These are phyloP conservation scores for Amylostereum chailletii DNA, from an alignment of 1,284 basidiomycete genomes.

Conservation along the genomic window DNA sequence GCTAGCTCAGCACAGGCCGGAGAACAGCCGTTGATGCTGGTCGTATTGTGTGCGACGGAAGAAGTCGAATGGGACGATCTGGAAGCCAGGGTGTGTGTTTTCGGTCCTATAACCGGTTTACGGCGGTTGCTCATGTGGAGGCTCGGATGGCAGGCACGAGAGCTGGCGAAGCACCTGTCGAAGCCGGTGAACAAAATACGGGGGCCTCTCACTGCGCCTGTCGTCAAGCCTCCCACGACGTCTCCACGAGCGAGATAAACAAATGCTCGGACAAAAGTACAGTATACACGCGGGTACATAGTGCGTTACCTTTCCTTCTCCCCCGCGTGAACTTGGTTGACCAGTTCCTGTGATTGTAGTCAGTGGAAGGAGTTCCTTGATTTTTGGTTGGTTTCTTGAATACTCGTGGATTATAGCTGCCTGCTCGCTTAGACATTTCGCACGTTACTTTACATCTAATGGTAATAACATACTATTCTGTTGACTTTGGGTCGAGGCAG, in stretches of 20 bases:
- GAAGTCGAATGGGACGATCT: slow-evolving; percentile 56
- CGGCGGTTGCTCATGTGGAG: not conserved
- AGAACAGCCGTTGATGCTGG: slow-evolving; percentile 41
- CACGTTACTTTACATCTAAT: not conserved
- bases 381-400: too few species aligned
- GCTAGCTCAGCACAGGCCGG: not conserved
- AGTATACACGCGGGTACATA: too few species aligned
- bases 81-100: slow-evolving; percentile 41
- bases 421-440: too few species aligned
- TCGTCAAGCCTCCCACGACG: slow-evolving; percentile 15
- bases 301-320: too few species aligned
- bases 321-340: too few species aligned
- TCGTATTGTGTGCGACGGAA: slow-evolving; percentile 56
- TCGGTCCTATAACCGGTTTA: not conserved
- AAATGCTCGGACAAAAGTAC: too few species aligned
- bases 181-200: slow-evolving; percentile 32
- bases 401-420: too few species aligned
- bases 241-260: not conserved
- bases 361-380: too few species aligned
- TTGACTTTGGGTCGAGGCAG: not conserved
- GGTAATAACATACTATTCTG: not conserved
- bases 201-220: slow-evolving; percentile 17
- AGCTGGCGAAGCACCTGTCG: slow-evolving; percentile 35
- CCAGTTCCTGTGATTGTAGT: too few species aligned
- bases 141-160: slow-evolving; percentile 35